A percentile compares a stretch with the other conserved stretches of the same genome.
Conservation (phyloP, 768 basidiomycete species). For the Lentinula aciculospora region DNA sequence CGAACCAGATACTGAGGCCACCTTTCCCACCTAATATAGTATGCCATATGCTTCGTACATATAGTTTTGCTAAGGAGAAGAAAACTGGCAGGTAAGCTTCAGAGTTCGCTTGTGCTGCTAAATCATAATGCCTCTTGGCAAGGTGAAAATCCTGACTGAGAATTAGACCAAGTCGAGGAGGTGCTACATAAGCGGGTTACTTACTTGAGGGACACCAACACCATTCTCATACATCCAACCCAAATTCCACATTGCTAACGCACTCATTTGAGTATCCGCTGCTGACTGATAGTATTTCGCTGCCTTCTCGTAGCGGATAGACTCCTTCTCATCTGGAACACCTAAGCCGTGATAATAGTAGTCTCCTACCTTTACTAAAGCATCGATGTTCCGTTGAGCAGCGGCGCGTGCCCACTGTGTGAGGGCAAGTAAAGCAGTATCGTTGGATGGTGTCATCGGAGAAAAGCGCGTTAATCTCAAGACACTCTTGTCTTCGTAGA, state of each 20-base stretch:
- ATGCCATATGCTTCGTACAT: conserved; percentile 80
- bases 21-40: conserved; percentile 67
- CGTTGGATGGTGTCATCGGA: conserved; percentile 69
- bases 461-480: conserved; percentile 64
- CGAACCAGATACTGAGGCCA: conserved; percentile 62
- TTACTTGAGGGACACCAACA: conserved; percentile 80
- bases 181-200: conserved; percentile 5
- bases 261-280: conserved; percentile 86
- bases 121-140: conserved; percentile 93
- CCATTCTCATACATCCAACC: conserved; percentile 99
- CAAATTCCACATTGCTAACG: conserved; percentile 96
- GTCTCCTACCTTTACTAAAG: conserved; percentile 96
- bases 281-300: conserved; percentile 93
- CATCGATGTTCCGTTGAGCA: conserved; percentile 90
- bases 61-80: conserved; percentile 77
- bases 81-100: conserved; percentile 89
- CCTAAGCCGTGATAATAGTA: conserved; percentile 93
- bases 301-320: conserved; percentile 77
- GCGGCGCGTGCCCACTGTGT: conserved; percentile 95
- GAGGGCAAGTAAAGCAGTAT: conserved; percentile 77
- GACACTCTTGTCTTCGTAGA: conserved; percentile 66
- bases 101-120: conserved; percentile 78
- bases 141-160: conserved; percentile 81
- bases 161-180: conserved; percentile 1
- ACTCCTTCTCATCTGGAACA: conserved; percentile 61